Evolutionary conservation across 1,139 yeast genomes (phyloP), one percentile per base, ranked within the genome.

Genomic region (Pneumocystis sp.): DNA sequence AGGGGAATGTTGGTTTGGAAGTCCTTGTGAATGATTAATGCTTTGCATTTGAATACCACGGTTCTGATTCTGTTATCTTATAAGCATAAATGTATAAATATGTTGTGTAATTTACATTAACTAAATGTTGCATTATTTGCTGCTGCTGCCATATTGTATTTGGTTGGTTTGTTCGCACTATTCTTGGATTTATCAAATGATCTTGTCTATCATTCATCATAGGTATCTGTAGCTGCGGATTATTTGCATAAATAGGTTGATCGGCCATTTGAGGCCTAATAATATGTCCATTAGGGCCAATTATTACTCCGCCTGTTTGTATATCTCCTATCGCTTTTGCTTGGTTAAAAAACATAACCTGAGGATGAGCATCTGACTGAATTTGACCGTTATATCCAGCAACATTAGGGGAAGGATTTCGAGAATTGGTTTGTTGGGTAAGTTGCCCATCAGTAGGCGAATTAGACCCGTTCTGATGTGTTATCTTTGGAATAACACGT

Each of bases 391-490:
- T 25, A 61, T 63, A 37, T 63, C 65, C 34, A 61, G 65, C 31
- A 63, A 65, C 65, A 65, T 63, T 65, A 25, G 62, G 67, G 25
- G 65, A 50, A 35, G 63, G 64, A 37, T 63, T 64, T 10, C 66
- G 65, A 37, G 63, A 59, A 62, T 61, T 65, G n/a, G 42, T 61
- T 42, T 67, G 67, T 65, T 64, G 68, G 60, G 15, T 95, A 87
- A 69, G 85, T 87, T 3, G 88, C 89, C 67, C 89, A 90, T 91
- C 97, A 96, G 67, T 65, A 6, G 76, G 76, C 8, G 76, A 73
- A 31, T 70, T 73, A 2, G 76, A 74, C 10, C 70, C 68, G n/a
- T 72, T 71, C 65, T 72, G 75, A 64, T 73, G 74, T 29, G 71
- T 67, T 67, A 72, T 65, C 67, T 73, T 73, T 10, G 75, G 73